Evolutionary conservation across 352 stramenopile species (phyloP).

Genomic region (Phytophthora hybrid): DNA sequence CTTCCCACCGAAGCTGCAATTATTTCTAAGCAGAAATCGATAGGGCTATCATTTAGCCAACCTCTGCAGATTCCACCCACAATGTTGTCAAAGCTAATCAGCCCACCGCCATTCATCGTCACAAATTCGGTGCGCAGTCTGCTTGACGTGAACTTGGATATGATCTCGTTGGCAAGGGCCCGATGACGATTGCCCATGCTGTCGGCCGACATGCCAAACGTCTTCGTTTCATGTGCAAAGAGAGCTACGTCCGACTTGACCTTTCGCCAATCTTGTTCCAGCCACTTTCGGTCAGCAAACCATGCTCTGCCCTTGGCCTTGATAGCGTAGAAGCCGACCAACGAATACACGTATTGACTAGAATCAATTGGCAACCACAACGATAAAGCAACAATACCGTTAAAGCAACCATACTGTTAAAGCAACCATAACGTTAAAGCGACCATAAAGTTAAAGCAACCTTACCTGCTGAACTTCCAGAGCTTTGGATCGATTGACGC

Average conservation of each 20-base stretch:
- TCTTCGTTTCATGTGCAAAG: conserved; percentile 4
- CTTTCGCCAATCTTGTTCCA: conserved; percentile 12
- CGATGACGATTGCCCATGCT: background rate
- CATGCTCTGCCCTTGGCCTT: background rate
- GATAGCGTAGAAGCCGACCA: background rate
- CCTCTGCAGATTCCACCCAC: conserved; percentile 12
- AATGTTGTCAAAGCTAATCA: conserved; percentile 15
- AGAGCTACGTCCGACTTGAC: conserved; percentile 6
- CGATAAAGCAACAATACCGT: background rate
- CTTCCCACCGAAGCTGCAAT: background rate
- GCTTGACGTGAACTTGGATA: conserved; percentile 11
- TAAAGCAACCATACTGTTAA: conserved; percentile 4
- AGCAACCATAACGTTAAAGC: background rate
- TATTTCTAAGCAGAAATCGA: conserved; percentile 13
- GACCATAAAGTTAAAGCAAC: conserved; percentile 11
- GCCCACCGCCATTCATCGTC: background rate
- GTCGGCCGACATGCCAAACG: background rate
- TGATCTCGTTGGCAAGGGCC: conserved; percentile 10
- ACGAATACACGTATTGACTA: background rate
- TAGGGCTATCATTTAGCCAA: conserved; percentile 16
- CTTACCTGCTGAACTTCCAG: conserved; percentile 18
- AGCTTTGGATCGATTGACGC: conserved; percentile 5
- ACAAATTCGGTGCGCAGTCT: conserved; percentile 11
- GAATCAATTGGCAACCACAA: background rate
- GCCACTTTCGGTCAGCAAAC: conserved; percentile 18